Evolutionary conservation across 306 rosid genomes (phyloP), one percentile per base, ranked within the genome.

Genomic region (Acacia crassicarpa): DNA sequence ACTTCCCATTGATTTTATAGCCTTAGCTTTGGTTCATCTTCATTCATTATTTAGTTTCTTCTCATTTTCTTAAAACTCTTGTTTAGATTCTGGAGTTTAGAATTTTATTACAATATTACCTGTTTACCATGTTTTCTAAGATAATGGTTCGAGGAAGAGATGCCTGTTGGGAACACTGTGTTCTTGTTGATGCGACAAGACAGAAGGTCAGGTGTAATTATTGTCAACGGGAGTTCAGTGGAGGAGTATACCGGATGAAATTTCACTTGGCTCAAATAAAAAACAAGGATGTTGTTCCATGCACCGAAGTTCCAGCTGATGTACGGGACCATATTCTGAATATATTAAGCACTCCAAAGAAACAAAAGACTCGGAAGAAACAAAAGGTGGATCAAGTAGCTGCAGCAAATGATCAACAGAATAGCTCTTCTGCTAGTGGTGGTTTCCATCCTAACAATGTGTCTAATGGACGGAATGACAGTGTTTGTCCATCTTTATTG

Each of bases 161-260:
- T 85, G 94, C 92, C 9, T 92, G 93, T 83, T 92, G 94, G 94
- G 93, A 92, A 59, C 93, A 92, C 59, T 91, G 93, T 72, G 84
- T 78, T 75, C 92, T 89, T 79, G 87, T 91, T 69, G 93, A 91
- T 84, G 91, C 93, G 10, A 85, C 91, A 11, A 87, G 85, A 73
- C 95, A 89, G 84, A 92, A 92, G 86, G 91, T 92, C 77, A 83
- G 85, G 75, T 91, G 95, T 80, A 92, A 89, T 76, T 92, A 92
- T 80, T 91, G 91, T 83, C 89, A 80, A 44, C 86, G 89, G 79
- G 93, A 91, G 83, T 91, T 92, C 88, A 91, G 95, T 83, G 95
- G 95, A 74, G 95, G 97, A 3, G 95, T 91, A 17, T 91, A 92
- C 78, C 89, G 90, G 81, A 92, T 92, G 97, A 92, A 92, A 82